Evolutionary conservation across 176 grass and related monocot species (phyloP), one percentile per base, ranked within the genome.

Genomic region (Musa itinerans): DNA sequence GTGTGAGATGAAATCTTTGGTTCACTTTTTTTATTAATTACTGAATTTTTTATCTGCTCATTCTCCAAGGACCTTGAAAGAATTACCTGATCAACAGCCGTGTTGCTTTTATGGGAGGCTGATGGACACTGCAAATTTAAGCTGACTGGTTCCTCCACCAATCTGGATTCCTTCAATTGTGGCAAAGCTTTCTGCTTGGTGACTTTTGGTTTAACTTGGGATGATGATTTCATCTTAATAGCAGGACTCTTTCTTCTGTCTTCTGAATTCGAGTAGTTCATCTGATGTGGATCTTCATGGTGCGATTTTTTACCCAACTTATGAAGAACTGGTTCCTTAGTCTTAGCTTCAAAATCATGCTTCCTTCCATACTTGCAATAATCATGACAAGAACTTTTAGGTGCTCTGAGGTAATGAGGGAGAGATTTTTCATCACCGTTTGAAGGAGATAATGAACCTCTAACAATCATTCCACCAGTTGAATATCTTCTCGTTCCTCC

Each of bases 331-430:
- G 82, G 80, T 53, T 20, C 54, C 10, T 58, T 64, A 78, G 83
- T 91, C 65, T 80, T 86, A 54, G 84, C 48, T 76, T 89, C 84
- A 65, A 48, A 68, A 63, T 75, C 80, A 69, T 87, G 80, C 23
- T 77, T 67, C 16, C 25, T 73, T 52, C 90, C 95, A 75, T 48
- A 93, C 79, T 93, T 98, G 81, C 95, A 98, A 43, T 62, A 75
- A 63, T 93, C 90, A 81, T 98, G 95, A 80, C 88, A 98, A 71
- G 95, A 98, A 64, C 78, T 74, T 49, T 54, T 79, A 29, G 90
- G 63, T 21, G 84, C 52, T 82, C 89, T 91, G 8, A 87, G 69
- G 73, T 98, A 91, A 85, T 82, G 77, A 14, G 94, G 94, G 24
- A 86, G 34, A 34, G 84, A 75, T 21, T 93, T 93, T 69, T 34